Percentiles rank a stretch among this genome's conserved stretches.
Evolutionary conservation across 108 stramenopile species (phyloP).

Genomic region (Conticribra weissflogii): DNA sequence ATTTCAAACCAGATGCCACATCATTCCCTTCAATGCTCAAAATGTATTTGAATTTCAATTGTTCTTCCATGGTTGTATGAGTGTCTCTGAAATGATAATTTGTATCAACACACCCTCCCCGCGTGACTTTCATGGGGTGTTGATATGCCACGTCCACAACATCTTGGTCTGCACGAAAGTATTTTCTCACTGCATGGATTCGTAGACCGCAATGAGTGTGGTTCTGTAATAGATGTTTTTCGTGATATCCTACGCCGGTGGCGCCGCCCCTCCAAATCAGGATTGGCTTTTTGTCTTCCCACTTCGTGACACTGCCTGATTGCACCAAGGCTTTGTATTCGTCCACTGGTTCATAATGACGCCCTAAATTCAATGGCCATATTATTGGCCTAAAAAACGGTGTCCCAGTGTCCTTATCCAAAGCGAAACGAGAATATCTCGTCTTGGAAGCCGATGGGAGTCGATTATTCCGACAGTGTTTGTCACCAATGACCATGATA

Average conservation of each 20-base stretch:
- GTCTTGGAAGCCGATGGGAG: conserved; percentile 11
- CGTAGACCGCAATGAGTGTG: background rate
- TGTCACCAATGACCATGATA: background rate
- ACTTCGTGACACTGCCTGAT: background rate
- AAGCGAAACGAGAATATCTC: conserved; percentile 1
- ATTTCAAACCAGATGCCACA: conserved; percentile 77
- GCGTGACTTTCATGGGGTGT: background rate
- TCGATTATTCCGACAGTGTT: background rate
- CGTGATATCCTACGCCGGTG: conserved; percentile 1
- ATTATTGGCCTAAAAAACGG: conserved; percentile 1
- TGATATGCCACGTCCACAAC: background rate
- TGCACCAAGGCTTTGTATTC: conserved; percentile 2
- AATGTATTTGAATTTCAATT: conserved; percentile 45
- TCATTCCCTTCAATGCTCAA: conserved; percentile 83
- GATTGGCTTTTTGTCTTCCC: conserved; percentile 4
- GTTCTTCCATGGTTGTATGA: conserved; percentile 1
- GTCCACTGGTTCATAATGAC: conserved; percentile 2
- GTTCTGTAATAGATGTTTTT: background rate
- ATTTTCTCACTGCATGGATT: background rate
- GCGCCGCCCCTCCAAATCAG: conserved; percentile 15
- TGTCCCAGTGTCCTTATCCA: background rate
- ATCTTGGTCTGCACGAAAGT: background rate
- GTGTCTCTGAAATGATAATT: background rate
- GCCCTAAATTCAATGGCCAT: conserved; percentile 10
- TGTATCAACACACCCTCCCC: no score